Percentiles rank a stretch among this genome's conserved stretches.
Evolutionary conservation across 441 rosid genomes (phyloP).

Genomic region (Biscutella laevigata): DNA sequence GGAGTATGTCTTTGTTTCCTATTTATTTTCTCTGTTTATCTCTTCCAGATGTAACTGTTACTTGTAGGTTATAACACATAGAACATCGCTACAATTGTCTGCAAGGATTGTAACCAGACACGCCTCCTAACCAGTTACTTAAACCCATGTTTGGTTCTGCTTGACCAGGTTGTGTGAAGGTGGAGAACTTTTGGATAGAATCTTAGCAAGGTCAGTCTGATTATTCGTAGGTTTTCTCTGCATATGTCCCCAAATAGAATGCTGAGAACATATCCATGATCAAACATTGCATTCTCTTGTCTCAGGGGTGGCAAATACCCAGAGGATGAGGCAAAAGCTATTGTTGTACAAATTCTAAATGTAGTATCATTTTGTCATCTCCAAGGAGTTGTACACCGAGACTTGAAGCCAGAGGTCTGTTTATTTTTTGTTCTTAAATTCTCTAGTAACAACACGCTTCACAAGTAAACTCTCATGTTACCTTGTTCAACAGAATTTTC

Average conservation of each 20-base stretch:
- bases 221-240: background rate
- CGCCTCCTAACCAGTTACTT: background rate
- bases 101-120: background rate
- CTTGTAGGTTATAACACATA: background rate
- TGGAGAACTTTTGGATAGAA: slow-evolving; percentile 84
- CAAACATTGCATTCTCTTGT: background rate
- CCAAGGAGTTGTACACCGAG: slow-evolving; percentile 93
- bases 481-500: slow-evolving; percentile 60
- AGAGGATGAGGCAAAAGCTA: slow-evolving; percentile 82
- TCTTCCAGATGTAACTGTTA: background rate
- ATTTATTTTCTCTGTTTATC: background rate
- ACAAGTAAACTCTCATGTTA: background rate
- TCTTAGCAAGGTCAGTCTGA: slow-evolving; percentile 61
- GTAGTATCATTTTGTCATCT: slow-evolving; percentile 92
- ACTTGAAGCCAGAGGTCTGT: slow-evolving; percentile 85
- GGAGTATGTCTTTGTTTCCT: slow-evolving; percentile 63
- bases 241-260: background rate
- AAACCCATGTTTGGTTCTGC: background rate
- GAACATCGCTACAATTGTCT: background rate
- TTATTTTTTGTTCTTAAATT: background rate
- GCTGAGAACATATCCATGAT: background rate
- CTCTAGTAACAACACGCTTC: background rate
- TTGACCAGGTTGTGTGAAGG: slow-evolving; percentile 76
- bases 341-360: slow-evolving; percentile 63
- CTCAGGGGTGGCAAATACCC: slow-evolving; percentile 80